These are phyloP conservation scores for Quaeritorhiza haematococci DNA, from an alignment of 371 early-diverging fungal genomes.

Conservation along the genomic window DNA sequence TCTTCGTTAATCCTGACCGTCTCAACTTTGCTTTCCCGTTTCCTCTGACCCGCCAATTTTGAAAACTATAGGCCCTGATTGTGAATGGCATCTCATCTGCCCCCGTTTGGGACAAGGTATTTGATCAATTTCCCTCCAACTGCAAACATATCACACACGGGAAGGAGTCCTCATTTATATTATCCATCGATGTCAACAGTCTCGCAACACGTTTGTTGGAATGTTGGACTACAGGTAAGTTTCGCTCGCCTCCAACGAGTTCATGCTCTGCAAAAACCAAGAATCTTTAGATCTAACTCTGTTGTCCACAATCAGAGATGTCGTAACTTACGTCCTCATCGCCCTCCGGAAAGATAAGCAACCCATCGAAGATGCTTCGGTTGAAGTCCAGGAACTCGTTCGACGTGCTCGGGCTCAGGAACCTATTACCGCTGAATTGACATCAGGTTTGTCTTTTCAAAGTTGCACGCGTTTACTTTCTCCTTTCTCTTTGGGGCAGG, in stretches of 20 bases:
- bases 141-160: too few species aligned
- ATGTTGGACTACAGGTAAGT: slow-evolving; percentile 75
- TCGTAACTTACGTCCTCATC: slow-evolving; percentile 57
- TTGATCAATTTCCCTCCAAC: too few species aligned
- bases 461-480: neutral
- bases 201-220: slow-evolving; percentile 39
- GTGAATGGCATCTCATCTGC: slow-evolving; percentile 58
- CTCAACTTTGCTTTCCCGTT: too few species aligned
- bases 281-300: neutral
- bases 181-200: slow-evolving; percentile 14
- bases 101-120: slow-evolving; percentile 61
- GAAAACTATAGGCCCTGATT: slow-evolving; percentile 6
- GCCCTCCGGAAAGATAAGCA: slow-evolving; percentile 30
- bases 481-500: slow-evolving; percentile 7
- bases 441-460: slow-evolving; percentile 43
- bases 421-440: slow-evolving; percentile 60
- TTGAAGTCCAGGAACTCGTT: slow-evolving; percentile 57
- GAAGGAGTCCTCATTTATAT: neutral
- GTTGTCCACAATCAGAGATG: slow-evolving; percentile 39
- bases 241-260: neutral
- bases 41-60: too few species aligned
- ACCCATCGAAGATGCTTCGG: slow-evolving; percentile 26
- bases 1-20: too few species aligned
- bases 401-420: slow-evolving; percentile 50
- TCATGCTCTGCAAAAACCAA: neutral